Base-by-base conservation (phyloP, 1,139 yeast species). In the Scheffersomyces cryptocercus region DNA sequence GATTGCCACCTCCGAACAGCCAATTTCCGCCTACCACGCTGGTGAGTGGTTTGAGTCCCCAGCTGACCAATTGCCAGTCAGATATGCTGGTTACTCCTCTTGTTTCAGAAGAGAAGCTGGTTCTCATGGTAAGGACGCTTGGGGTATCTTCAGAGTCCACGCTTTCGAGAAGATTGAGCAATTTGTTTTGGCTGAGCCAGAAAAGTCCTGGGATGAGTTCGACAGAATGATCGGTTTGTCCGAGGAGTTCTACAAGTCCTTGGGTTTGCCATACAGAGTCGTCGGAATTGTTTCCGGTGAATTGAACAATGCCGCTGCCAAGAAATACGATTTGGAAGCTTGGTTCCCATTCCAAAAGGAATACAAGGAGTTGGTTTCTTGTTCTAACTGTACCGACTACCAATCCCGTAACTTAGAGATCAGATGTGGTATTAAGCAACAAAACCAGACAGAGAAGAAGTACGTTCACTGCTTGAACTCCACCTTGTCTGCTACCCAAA, bases 81-180 rank as follows among this genome's bases (percentile, higher is more conserved):
- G 88, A 71, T 93, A 93, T 63, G 99, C 97, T 41, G 99, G 99
- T 58, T 93, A 85, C 76, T 90, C 98, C 29, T 87, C 97, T 41
- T 93, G 99, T 82, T 93, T 93, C 84, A 87, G 99, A 73, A 88
- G 99, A 74, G 99, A 93, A 76, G 99, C 99, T 48, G 99, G 99
- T 55, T 85, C 97, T 51, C 98, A 93, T 64, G 99, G 99, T 69
- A 93, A 93, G 71, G 99, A 93, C 64, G 99, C 99, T 38, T 95
- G 99, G 99, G 99, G 99, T 72, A 91, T 95, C 56, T 93, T 93
- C 84, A 85, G 99, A 73, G 99, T 93, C 47, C 99, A 93, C 66
- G 96, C 96, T 45, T 93, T 93, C 63, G 99, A 95, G 73, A 93
- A 93, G 75, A 89, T 93, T 61, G 99, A 93, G 75, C 99, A 95